Base-by-base conservation (phyloP, 2,329 filamentous ascomycete genomes). In the Corinectria fuckeliana region DNA sequence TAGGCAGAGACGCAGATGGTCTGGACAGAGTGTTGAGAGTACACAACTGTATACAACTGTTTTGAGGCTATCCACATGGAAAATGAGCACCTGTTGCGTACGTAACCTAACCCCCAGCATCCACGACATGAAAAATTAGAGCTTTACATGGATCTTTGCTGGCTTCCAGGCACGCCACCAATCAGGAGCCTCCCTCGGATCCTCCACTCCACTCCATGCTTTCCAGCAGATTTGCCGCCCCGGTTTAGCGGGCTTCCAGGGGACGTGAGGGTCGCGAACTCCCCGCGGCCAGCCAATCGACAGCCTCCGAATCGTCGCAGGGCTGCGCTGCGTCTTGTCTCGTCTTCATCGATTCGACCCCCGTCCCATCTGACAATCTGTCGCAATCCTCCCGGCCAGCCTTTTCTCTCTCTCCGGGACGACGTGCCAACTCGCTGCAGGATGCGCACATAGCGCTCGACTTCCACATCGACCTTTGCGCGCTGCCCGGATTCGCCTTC, bases 251-350 rank as follows among this genome's bases (percentile, higher is more conserved):
- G 36, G 21, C 41, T 44, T 50, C 41, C 38, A 42, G 39, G 67
- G 57, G 58, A 49, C 18, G 11, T 53, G 57, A 63, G 60, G 68
- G 56, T 65, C 61, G 55, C 44, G 44, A 50, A 55, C 57, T 59
- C 63, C 66, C 68, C 63, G 58, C 65, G 20, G 54, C 45, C 41
- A 50, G 52, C 68, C 68, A 70, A 70, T 70, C 57, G 66, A 68
- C 41, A 57, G 50, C 55, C 61, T 60, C 54, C 53, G 65, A 64
- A 62, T 58, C 50, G 62, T 66, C 63, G 47, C 66, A 70, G 60
- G 58, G 60, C 62, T 65, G 53, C 59, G 50, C 53, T 51, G 44
- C n/a, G 44, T 59, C 50, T 54, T 44, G 47, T 56, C 53, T 44
- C 56, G 53, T 50, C 58, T 64, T 56, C 36, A 32, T 38, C 47